These are phyloP conservation scores for Alternaria atra DNA, from an alignment of 2,329 filamentous ascomycete species.

Conservation along the genomic window DNA sequence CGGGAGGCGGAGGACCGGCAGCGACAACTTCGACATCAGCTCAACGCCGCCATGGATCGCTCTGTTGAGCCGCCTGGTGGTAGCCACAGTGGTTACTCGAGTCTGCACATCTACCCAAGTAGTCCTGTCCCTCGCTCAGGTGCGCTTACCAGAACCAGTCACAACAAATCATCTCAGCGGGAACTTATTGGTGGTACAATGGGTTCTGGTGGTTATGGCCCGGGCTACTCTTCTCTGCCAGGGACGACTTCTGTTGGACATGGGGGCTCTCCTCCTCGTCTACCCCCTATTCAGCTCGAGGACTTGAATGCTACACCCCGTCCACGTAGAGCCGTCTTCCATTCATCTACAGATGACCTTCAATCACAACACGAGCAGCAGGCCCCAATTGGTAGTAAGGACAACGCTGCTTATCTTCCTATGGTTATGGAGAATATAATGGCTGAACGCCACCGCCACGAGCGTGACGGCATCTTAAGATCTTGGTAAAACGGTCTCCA, in stretches of 20 bases:
- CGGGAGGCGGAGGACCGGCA: neutral
- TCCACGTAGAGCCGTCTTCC: neutral
- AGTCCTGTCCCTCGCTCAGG: neutral
- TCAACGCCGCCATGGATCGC: neutral
- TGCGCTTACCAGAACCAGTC: neutral
- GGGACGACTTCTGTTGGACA: neutral
- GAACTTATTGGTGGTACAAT: neutral
- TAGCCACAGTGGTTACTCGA: neutral
- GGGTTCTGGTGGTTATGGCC: neutral
- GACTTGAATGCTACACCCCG: neutral
- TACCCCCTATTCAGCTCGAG: neutral
- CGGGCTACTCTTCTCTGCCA: neutral
- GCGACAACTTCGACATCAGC: neutral
- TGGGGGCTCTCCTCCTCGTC: neutral
- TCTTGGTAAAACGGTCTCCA: slow-evolving; percentile 5
- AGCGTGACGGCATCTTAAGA: neutral
- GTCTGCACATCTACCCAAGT: neutral
- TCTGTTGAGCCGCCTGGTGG: neutral
- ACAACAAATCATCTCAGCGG: neutral
- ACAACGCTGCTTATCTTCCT: slow-evolving; percentile 14
- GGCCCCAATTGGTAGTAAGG: neutral
- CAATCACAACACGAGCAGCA: neutral
- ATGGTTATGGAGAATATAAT: slow-evolving; percentile 15
- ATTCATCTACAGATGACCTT: neutral
- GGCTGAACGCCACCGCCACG: neutral